Base-by-base conservation (phyloP, 345 rosid species). In the Gossypium thurberi region DNA sequence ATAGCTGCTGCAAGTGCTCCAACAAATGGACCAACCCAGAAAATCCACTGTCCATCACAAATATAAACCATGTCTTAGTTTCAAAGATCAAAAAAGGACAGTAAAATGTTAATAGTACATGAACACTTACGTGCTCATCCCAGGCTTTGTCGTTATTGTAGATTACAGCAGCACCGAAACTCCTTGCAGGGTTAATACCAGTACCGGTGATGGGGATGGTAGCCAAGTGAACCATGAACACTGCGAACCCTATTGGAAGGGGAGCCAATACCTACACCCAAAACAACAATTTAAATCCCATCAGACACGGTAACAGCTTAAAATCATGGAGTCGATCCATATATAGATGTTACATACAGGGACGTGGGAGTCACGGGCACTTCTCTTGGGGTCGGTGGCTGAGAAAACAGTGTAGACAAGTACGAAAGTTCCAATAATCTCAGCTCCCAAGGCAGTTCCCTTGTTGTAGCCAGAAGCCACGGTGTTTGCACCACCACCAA, bases 351-450 rank as follows among this genome's bases (percentile, higher is more conserved):
- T 2, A 20, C 64, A 2, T 56, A 91, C 97, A 68, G 96, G 96
- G 55, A 92, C 82, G 65, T 92, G 96, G 8, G 97, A 92, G 85
- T 92, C 97, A 70, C 95, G 93, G 0, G 97, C 95, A 57, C 81
- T 88, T 57, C 97, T 86, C 82, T 92, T 92, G 12, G 97, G 97
- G 82, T 92, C 95, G 55, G 96, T 92, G 56, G 97, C 97, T 18
- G 97, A 72, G 57, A 72, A 72, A 37, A 57, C 67, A 8, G 75
- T 72, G 67, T 72, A 72, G 67, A 72, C 66, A 47, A 72, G 67
- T 1, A 72, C 65, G 44, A 72, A 72, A 23, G 75, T 72, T 40
- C 75, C 75, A 82, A 92, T 86, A 42, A 91, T 92, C 86, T 92
- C 97, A 73, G 97, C 96, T 1, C 96, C 96, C 71, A 92, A 70